Percentiles rank a stretch among this genome's conserved stretches.
These are phyloP conservation scores for Fusarium sp. DNA, from an alignment of 2,329 filamentous ascomycete species.

Conservation along the genomic window DNA sequence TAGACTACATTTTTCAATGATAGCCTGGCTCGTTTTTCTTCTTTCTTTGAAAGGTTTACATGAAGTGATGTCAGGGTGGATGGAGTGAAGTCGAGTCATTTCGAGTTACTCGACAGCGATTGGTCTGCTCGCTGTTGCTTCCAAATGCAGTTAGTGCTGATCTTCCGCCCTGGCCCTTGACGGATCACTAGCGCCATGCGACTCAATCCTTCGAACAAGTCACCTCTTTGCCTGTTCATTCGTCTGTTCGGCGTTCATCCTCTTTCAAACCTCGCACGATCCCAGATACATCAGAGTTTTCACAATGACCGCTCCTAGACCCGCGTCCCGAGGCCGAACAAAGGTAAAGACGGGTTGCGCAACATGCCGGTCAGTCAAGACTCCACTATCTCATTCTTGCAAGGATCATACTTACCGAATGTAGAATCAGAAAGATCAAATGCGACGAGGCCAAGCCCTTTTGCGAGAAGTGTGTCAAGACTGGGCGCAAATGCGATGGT, in stretches of 20 bases:
- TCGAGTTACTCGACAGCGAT: background rate
- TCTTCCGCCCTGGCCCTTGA: fast-evolving
- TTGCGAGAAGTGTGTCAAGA: constrained; percentile 50
- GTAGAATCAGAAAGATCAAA: constrained; percentile 52
- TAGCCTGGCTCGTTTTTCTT: too few species aligned
- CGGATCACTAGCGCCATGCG: background rate
- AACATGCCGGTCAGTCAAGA: constrained; percentile 54
- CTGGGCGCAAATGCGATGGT: constrained; percentile 55
- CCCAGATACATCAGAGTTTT: background rate
- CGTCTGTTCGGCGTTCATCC: constrained; percentile 11
- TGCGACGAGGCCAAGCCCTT: constrained; percentile 52
- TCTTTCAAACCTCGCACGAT: background rate
- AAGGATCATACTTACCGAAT: background rate
- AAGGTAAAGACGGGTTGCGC: constrained; percentile 56
- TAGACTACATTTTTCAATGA: too few species aligned
- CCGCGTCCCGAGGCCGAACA: background rate
- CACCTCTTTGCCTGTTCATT: constrained; percentile 11
- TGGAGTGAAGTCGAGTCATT: background rate
- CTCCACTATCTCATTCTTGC: background rate
- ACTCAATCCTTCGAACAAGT: background rate
- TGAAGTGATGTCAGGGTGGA: background rate
- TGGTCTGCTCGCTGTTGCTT: background rate
- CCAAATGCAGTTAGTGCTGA: background rate
- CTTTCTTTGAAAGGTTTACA: background rate
- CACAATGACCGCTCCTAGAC: constrained; percentile 35